Evolutionary conservation across 306 rosid species (phyloP).

Genomic region (Adenanthera pavonina): DNA sequence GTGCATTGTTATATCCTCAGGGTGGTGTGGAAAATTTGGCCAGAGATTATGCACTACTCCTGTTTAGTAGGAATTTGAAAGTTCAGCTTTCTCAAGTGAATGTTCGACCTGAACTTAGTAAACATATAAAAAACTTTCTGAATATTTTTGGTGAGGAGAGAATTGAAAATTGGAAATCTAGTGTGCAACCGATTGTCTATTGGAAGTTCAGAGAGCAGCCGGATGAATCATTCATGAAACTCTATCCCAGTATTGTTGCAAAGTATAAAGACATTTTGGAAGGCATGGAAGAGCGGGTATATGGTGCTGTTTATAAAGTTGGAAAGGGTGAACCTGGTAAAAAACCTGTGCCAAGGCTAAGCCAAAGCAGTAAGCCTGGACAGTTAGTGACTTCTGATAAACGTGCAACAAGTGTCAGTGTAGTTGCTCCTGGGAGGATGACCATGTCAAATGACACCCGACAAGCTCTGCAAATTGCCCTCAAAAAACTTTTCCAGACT

Average conservation of each 20-base stretch:
- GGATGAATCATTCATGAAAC: constrained; percentile 65
- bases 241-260: constrained; percentile 56
- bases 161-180: constrained; percentile 55
- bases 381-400: constrained; percentile 50
- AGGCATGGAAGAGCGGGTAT: constrained; percentile 39
- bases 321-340: constrained; percentile 46
- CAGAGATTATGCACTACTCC: constrained; percentile 57
- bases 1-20: constrained; percentile 48
- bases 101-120: constrained; percentile 40
- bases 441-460: constrained; percentile 82
- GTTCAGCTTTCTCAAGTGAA: constrained; percentile 53
- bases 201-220: constrained; percentile 53
- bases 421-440: constrained; percentile 48
- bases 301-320: constrained; percentile 3
- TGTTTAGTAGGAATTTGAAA: constrained; percentile 60
- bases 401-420: constrained; percentile 44
- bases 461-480: constrained; percentile 74
- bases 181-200: constrained; percentile 17
- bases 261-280: constrained; percentile 57
- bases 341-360: constrained; percentile 46
- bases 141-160: constrained; percentile 61
- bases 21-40: constrained; percentile 46
- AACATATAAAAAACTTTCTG: constrained; percentile 45
- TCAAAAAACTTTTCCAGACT: constrained; percentile 64
- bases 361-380: constrained; percentile 38